A percentile compares a stretch with the other conserved stretches of the same genome.
These are phyloP conservation scores for Cyamopsis tetragonoloba DNA, from an alignment of 306 rosid genomes.

Conservation along the genomic window DNA sequence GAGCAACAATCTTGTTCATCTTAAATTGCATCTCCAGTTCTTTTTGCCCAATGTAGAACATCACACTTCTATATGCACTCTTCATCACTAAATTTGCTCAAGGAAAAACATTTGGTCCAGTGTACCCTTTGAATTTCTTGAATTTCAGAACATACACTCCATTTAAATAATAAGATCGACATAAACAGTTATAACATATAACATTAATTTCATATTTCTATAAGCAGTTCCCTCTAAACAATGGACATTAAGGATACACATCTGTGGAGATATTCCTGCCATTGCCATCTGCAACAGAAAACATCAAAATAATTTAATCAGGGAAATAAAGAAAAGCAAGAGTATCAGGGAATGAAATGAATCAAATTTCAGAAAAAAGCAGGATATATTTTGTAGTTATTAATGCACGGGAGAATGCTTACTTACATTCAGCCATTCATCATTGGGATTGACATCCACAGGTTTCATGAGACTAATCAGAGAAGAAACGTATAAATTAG, in stretches of 20 bases:
- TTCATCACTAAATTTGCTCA: slow-evolving; percentile 74
- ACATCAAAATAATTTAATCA: slow-evolving; percentile 26
- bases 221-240: background rate
- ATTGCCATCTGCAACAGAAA: slow-evolving; percentile 81
- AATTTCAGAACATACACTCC: slow-evolving; percentile 3
- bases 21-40: slow-evolving; percentile 91
- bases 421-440: slow-evolving; percentile 93
- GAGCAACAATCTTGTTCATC: slow-evolving; percentile 77
- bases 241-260: slow-evolving; percentile 68
- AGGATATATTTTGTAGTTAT: background rate
- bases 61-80: slow-evolving; percentile 89
- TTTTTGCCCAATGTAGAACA: slow-evolving; percentile 89
- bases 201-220: slow-evolving; percentile 1
- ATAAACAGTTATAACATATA: background rate
- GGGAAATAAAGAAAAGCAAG: slow-evolving; percentile 21
- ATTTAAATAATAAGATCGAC: background rate
- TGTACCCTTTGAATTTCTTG: background rate
- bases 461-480: slow-evolving; percentile 88
- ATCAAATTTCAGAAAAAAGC: slow-evolving; percentile 12
- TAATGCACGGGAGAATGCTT: slow-evolving; percentile 17
- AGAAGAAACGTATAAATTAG: slow-evolving; percentile 26
- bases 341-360: background rate
- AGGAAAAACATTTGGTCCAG: slow-evolving; percentile 33
- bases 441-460: slow-evolving; percentile 87
- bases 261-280: slow-evolving; percentile 93